phyloP scores from a whole-genome alignment of 2,329 filamentous ascomycete species.

The Sporothrix dimorphospora region DNA sequence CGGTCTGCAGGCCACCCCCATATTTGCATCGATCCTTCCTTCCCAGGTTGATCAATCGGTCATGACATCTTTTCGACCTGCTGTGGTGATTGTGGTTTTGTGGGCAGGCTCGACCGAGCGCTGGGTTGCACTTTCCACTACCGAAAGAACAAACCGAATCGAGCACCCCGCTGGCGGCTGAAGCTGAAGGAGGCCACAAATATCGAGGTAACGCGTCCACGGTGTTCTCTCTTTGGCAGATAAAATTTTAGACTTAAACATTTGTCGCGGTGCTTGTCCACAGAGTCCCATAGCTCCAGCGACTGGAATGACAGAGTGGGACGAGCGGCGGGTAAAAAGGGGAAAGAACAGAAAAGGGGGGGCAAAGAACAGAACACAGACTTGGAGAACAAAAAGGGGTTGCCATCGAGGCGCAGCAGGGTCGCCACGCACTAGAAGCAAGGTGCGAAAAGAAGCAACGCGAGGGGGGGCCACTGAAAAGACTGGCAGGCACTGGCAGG shows the following conservation, averaged over 20 bases:
- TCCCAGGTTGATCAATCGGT: constrained; percentile 11
- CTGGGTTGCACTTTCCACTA: constrained; percentile 1
- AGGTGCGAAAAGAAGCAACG: constrained; percentile 7
- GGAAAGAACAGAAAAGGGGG: constrained; percentile 3
- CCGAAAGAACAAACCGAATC: constrained; percentile 9
- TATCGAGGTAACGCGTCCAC: background rate
- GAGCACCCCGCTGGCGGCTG: background rate
- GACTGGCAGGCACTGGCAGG: background rate
- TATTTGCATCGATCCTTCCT: constrained; percentile 18
- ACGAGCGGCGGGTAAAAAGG: constrained; percentile 4
- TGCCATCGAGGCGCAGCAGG: constrained; percentile 23
- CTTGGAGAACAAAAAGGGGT: constrained; percentile 1
- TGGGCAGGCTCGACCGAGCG: background rate
- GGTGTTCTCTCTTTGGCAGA: background rate
- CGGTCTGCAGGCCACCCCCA: background rate
- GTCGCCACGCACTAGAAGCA: constrained; percentile 24
- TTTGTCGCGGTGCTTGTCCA: background rate
- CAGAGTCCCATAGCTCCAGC: background rate
- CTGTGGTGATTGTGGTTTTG: background rate
- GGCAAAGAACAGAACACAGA: background rate
- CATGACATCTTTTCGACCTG: background rate
- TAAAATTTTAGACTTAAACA: background rate
- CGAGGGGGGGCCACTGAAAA: background rate
- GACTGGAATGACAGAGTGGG: constrained; percentile 8
- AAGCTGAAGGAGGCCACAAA: background rate